phyloP scores from a whole-genome alignment of 1,139 yeast genomes.

The Zygosaccharomyces pseudobailii region DNA sequence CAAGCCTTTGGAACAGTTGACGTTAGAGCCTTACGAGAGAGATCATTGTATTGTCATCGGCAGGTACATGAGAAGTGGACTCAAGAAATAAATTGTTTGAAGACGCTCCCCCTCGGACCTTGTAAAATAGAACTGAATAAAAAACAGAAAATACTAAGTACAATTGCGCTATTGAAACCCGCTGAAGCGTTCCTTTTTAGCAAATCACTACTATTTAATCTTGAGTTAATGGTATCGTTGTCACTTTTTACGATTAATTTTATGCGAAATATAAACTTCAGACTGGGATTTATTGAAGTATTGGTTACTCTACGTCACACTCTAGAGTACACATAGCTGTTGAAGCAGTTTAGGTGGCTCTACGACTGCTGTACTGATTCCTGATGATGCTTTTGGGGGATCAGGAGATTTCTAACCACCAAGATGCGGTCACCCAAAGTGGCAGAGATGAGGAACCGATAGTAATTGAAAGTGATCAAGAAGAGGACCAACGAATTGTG shows the following conservation, averaged over 20 bases:
- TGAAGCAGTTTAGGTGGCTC: not conserved
- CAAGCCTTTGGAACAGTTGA: slow-evolving; percentile 96
- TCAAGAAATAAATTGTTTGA: slow-evolving; percentile 27
- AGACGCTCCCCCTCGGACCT: slow-evolving; percentile 9
- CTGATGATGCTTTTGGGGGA: slow-evolving; percentile 2
- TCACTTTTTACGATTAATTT: not conserved
- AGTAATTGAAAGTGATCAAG: slow-evolving; percentile 29
- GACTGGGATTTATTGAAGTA: not conserved
- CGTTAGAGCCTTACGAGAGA: slow-evolving; percentile 98
- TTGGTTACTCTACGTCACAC: not conserved
- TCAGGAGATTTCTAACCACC: not conserved
- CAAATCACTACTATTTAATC: not conserved
- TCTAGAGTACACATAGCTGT: not conserved
- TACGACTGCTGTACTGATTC: not conserved
- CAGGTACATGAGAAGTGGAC: slow-evolving; percentile 87
- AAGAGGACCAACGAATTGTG: slow-evolving; percentile 19
- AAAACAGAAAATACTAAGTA: not conserved
- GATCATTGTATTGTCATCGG: slow-evolving; percentile 99
- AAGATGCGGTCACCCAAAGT: not conserved
- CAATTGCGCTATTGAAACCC: slow-evolving; percentile 4
- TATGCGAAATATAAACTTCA: not conserved
- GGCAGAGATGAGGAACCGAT: slow-evolving; percentile 16
- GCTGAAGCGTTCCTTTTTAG: not conserved
- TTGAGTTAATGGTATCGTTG: not conserved
- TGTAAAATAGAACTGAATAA: slow-evolving; percentile 11